Conservation (phyloP, 2,329 filamentous ascomycete species). For the Alternaria incomplexa region DNA sequence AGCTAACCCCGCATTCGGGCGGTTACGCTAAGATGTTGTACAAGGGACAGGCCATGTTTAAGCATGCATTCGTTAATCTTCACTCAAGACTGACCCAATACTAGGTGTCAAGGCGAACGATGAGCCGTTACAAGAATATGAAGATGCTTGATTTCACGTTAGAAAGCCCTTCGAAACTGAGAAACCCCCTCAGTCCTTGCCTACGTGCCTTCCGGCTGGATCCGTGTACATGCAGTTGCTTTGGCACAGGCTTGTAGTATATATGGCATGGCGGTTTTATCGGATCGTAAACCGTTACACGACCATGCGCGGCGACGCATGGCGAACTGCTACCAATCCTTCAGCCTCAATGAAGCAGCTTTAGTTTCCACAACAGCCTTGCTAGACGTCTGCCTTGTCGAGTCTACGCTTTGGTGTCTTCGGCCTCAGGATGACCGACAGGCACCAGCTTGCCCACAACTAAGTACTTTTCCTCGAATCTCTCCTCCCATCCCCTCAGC, state of each 20-base stretch:
- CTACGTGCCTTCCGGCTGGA: background rate
- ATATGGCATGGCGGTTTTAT: background rate
- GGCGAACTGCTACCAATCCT: background rate
- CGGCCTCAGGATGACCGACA: slow-evolving; percentile 61
- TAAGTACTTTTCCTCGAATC: slow-evolving; percentile 91
- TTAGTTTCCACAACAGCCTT: background rate
- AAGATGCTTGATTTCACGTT: background rate
- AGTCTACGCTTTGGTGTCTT: slow-evolving; percentile 45
- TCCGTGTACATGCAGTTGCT: background rate
- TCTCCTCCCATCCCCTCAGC: slow-evolving; percentile 88
- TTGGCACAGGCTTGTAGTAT: background rate
- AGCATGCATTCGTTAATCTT: background rate
- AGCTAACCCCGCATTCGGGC: slow-evolving; percentile 11
- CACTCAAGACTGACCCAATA: background rate
- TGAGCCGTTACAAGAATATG: background rate
- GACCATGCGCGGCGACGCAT: background rate
- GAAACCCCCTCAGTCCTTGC: background rate
- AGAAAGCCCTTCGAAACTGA: background rate
- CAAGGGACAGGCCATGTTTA: background rate
- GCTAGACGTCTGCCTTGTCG: background rate
- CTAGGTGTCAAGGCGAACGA: background rate
- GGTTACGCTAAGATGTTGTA: slow-evolving; percentile 1
- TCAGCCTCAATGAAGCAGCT: background rate
- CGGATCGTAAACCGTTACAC: background rate
- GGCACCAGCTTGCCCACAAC: slow-evolving; percentile 88